A percentile compares a stretch with the other conserved stretches of the same genome.
Conservation (phyloP, 768 basidiomycete species). For the Obba rivulosa region DNA sequence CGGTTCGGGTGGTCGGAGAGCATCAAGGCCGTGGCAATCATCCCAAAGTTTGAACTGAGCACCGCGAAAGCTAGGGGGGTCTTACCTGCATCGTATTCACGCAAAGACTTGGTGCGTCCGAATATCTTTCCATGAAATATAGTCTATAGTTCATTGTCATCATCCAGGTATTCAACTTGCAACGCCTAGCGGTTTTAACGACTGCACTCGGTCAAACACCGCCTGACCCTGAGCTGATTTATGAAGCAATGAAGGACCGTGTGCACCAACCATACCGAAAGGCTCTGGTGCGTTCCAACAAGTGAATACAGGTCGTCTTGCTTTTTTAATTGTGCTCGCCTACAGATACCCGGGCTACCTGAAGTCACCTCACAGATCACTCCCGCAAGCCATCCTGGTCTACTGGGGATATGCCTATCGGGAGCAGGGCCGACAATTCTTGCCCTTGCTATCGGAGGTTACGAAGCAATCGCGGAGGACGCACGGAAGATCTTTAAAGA, state of each 20-base stretch:
- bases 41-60: slow-evolving; percentile 92
- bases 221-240: slow-evolving; percentile 93
- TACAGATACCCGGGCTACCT: slow-evolving; percentile 90
- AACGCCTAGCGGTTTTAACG: slow-evolving; percentile 92
- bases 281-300: slow-evolving; percentile 52
- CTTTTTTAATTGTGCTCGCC: neutral
- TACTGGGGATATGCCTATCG: slow-evolving; percentile 95
- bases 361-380: slow-evolving; percentile 89
- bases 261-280: slow-evolving; percentile 97
- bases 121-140: neutral
- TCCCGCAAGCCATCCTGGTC: slow-evolving; percentile 84
- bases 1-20: slow-evolving; percentile 79
- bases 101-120: slow-evolving; percentile 80
- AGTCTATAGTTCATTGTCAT: slow-evolving; percentile 2
- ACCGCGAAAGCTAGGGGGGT: slow-evolving; percentile 92
- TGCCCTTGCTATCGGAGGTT: slow-evolving; percentile 83
- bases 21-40: slow-evolving; percentile 91
- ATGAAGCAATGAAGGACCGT: slow-evolving; percentile 98
- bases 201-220: slow-evolving; percentile 88
- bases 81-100: slow-evolving; percentile 76
- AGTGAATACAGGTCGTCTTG: neutral
- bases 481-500: slow-evolving; percentile 69
- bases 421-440: slow-evolving; percentile 98
- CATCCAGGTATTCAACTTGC: slow-evolving; percentile 90
- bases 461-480: slow-evolving; percentile 79